A percentile compares a stretch with the other conserved stretches of the same genome.
phyloP scores from a whole-genome alignment of 1,139 yeast species.

The Yamadazyma pseudoaaseri region DNA sequence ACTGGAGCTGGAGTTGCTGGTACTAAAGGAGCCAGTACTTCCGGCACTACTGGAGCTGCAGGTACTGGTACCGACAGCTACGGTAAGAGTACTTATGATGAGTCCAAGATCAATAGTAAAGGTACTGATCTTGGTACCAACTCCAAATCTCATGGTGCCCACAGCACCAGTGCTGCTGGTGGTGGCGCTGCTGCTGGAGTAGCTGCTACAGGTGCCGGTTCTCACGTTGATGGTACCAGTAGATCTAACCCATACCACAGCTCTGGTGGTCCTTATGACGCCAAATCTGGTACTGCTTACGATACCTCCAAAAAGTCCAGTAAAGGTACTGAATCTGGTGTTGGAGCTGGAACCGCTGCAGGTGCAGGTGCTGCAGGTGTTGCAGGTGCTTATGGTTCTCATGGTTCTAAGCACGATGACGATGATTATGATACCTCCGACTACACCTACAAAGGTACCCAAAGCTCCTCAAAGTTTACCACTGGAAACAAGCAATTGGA shows the following conservation, averaged over 20 bases:
- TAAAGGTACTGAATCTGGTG: too few relatives aligned
- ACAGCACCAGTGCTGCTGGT: background rate
- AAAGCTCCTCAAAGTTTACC: conserved; percentile 18
- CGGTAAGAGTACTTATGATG: conserved; percentile 1
- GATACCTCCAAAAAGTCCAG: too few relatives aligned
- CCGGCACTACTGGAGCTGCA: background rate
- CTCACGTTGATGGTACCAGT: conserved; percentile 5
- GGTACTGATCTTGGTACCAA: background rate
- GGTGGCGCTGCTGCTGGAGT: background rate
- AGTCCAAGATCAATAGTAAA: conserved; percentile 1
- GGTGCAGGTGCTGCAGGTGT: conserved; percentile 13
- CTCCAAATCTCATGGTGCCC: background rate
- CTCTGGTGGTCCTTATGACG: too few relatives aligned
- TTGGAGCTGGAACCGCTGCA: too few relatives aligned
- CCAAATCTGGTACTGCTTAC: too few relatives aligned
- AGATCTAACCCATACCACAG: too few relatives aligned
- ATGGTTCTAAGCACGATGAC: background rate
- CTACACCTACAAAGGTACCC: conserved; percentile 8
- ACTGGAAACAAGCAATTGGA: conserved; percentile 38
- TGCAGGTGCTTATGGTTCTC: background rate
- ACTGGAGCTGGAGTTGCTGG: conserved; percentile 1
- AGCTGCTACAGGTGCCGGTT: conserved; percentile 8
- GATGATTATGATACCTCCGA: background rate
- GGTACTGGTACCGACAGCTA: conserved; percentile 1
- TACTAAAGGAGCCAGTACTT: too few relatives aligned